Evolutionary conservation across 345 rosid genomes (phyloP), one percentile per base, ranked within the genome.

Genomic region (Hirschfeldia incana): DNA sequence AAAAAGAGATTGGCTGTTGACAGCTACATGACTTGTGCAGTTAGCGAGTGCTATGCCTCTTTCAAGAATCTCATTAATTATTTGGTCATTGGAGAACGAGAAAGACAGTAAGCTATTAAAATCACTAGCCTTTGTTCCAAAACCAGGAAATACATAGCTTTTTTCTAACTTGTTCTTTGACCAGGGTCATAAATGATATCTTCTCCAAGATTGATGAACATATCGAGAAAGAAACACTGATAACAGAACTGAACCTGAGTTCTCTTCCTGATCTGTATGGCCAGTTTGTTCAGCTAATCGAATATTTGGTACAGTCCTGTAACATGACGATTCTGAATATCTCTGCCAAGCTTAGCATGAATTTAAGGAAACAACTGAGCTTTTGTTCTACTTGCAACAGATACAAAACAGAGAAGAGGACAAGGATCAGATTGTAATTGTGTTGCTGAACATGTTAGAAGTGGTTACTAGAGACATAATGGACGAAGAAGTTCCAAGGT

Each of bases 241-340:
- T 90, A 67, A 65, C 1, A 10, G 89, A 88, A 3, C 79, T 82
- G 82, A 86, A 79, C 59, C 83, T 93, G 91, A 88, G 89, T 76
- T 93, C 93, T 73, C 92, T 93, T 64, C 97, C 97, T 5, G 84
- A 78, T 80, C 90, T 93, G 73, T 88, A 93, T 77, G 83, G 84
- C 10, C 94, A 90, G 61, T 86, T 86, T 83, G 89, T 91, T 79
- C 80, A 84, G 83, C 94, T 93, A 67, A 91, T 90, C 76, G 83
- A 89, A 55, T 83, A 75, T 87, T 78, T 93, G 98, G 98, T 91
- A 85, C 86, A 59, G 21, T 21, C 21, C 21, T 21, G 21, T 21
- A 21, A 21, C 21, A 21, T 21, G 21, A 21, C 21, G 36, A 21
- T 51, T 67, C 55, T 64, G 73, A 63, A 46, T 8, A 73, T 26